Evolutionary conservation across 805 yeast genomes (phyloP), one percentile per base, ranked within the genome.

Genomic region (Candida golubevii): DNA sequence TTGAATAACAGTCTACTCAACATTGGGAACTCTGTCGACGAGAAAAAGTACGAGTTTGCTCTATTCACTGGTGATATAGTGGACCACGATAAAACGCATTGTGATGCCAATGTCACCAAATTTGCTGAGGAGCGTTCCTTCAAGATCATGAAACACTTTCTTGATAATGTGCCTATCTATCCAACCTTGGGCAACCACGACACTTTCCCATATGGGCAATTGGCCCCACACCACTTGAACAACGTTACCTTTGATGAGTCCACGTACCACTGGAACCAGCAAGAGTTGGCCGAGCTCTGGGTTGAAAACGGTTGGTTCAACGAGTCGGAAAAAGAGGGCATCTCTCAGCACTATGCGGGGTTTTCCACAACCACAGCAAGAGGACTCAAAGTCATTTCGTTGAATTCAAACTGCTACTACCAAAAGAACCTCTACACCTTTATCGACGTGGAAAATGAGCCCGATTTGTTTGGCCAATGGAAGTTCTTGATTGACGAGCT

Each of bases 61-160:
- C 61, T 83, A 33, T 83, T 83, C 69, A 83, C 88, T 5, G 89
- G 89, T 45, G 90, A 83, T 56, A 69, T 82, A 58, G 83, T 83
- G 42, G 88, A 83, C 59, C 90, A 83, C 56, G 82, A 78, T 52
- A 79, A 75, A 45, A 56, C 67, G 10, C 69, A 71, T 38, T 71
- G 74, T 55, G 74, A 75, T 38, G 68, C 76, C 36, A 85, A 81
- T 35, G 76, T 79, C 46, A 89, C 86, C 48, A 87, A 72, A 7
- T 86, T 74, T 8, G 82, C 83, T 8, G 95, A 85, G 43, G 80
- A 88, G 43, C 83, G 68, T 57, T 80, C 85, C 49, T 87, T 84
- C 36, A 76, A 70, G 12, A 74, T 81, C 47, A 68, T 83, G 70
- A 83, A 82, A 47, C 62, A 63, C 43, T 69, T 54, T 52, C 69